Conservation (phyloP, 345 rosid species). For the Moricandia moricandioides region DNA sequence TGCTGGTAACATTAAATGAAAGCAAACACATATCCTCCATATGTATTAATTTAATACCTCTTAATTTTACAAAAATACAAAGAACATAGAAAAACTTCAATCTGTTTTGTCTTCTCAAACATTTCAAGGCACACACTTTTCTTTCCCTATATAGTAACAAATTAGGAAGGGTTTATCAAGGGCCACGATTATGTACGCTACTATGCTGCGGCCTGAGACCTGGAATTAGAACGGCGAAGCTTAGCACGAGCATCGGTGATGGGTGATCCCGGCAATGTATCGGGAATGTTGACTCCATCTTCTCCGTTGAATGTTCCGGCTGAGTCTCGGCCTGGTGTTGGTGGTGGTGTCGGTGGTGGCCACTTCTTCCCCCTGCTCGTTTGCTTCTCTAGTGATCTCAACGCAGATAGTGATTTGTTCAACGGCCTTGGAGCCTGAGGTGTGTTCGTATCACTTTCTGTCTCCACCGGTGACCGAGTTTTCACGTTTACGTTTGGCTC, state of each 20-base stretch:
- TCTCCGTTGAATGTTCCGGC: slow-evolving; percentile 27
- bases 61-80: slow-evolving; percentile 30
- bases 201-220: slow-evolving; percentile 27
- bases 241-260: slow-evolving; percentile 39
- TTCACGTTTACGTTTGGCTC: slow-evolving; percentile 26
- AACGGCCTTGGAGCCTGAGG: slow-evolving; percentile 22
- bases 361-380: slow-evolving; percentile 39
- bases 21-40: slow-evolving; percentile 15
- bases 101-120: background rate
- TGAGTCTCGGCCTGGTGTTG: slow-evolving; percentile 36
- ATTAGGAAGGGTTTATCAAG: background rate
- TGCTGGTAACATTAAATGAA: background rate
- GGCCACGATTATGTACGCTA: slow-evolving; percentile 31
- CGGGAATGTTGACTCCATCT: slow-evolving; percentile 24
- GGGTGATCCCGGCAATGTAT: slow-evolving; percentile 30
- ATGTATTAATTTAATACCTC: slow-evolving; percentile 26
- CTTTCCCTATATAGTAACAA: slow-evolving; percentile 19
- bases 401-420: slow-evolving; percentile 23
- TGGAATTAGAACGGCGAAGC: slow-evolving; percentile 48
- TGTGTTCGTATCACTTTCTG: slow-evolving; percentile 18
- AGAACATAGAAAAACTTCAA: background rate
- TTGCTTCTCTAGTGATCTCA: slow-evolving; percentile 25
- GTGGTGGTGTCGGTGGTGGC: slow-evolving; percentile 36
- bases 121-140: slow-evolving; percentile 21
- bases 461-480: slow-evolving; percentile 21